These are phyloP conservation scores for Suhomyces tanzawaensis DNA, from an alignment of 805 yeast genomes.

Conservation along the genomic window DNA sequence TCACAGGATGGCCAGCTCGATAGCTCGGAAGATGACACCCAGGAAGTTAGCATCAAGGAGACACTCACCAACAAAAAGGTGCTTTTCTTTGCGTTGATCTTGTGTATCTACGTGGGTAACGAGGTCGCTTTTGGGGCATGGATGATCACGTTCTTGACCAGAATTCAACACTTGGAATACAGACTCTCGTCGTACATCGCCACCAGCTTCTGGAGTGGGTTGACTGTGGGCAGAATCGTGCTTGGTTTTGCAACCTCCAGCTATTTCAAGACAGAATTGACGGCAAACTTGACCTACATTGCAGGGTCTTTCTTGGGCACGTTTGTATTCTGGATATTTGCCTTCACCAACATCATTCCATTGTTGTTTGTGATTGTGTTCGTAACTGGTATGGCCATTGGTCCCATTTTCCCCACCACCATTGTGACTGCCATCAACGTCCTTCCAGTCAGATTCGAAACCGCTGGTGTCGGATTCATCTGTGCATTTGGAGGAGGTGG, in stretches of 20 bases:
- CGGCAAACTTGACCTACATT: slow-evolving; percentile 43
- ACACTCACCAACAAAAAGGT: slow-evolving; percentile 4
- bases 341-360: slow-evolving; percentile 20
- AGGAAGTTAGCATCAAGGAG: background rate
- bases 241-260: slow-evolving; percentile 55
- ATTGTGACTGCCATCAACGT: slow-evolving; percentile 61
- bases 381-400: slow-evolving; percentile 48
- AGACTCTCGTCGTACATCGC: slow-evolving; percentile 45
- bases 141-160: slow-evolving; percentile 46
- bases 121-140: slow-evolving; percentile 55
- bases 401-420: slow-evolving; percentile 65
- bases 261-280: slow-evolving; percentile 45
- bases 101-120: slow-evolving; percentile 51
- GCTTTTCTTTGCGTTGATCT: slow-evolving; percentile 31
- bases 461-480: slow-evolving; percentile 68
- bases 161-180: slow-evolving; percentile 38
- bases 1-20: slow-evolving; percentile 7
- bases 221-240: slow-evolving; percentile 47
- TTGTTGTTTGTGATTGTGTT: slow-evolving; percentile 37
- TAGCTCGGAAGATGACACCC: slow-evolving; percentile 1
- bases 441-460: slow-evolving; percentile 58
- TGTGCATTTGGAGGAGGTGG: slow-evolving; percentile 84
- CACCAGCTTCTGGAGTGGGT: slow-evolving; percentile 50
- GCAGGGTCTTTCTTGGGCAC: slow-evolving; percentile 28
- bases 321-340: slow-evolving; percentile 31